phyloP scores from a whole-genome alignment of 257 asterid species.

The Penstemon eatonii region DNA sequence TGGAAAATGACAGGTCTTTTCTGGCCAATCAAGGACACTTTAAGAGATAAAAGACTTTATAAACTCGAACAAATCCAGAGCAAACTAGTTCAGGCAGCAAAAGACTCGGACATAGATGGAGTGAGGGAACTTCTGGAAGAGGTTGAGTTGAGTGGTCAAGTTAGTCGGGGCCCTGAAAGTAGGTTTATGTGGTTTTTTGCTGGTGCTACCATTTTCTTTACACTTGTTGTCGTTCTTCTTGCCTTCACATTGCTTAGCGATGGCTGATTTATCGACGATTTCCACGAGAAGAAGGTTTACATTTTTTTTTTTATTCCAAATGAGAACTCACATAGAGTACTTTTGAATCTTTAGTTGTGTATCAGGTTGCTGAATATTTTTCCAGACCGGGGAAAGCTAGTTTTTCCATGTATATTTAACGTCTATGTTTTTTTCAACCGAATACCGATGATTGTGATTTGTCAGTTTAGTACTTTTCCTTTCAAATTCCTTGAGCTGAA shows the following conservation, averaged over 20 bases:
- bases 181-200: slow-evolving; percentile 71
- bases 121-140: slow-evolving; percentile 69
- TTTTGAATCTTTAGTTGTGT: neutral
- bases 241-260: slow-evolving; percentile 71
- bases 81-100: slow-evolving; percentile 72
- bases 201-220: slow-evolving; percentile 65
- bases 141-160: slow-evolving; percentile 53
- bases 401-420: too few species aligned
- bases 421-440: too few species aligned
- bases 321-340: neutral
- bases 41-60: slow-evolving; percentile 39
- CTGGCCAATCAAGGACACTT: slow-evolving; percentile 71
- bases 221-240: slow-evolving; percentile 61
- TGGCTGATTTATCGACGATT: slow-evolving; percentile 43
- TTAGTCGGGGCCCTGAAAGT: slow-evolving; percentile 38
- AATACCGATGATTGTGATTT: too few species aligned
- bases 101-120: slow-evolving; percentile 74
- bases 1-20: slow-evolving; percentile 80
- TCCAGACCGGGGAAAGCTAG: neutral
- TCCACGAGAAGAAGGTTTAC: neutral
- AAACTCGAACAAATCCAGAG: slow-evolving; percentile 70
- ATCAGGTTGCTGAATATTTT: neutral
- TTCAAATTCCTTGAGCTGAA: too few species aligned
- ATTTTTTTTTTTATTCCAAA: neutral
- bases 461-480: too few species aligned